Evolutionary conservation across 2,329 filamentous ascomycete species (phyloP), one percentile per base, ranked within the genome.

Genomic region (Hymenoscyphus linearis): DNA sequence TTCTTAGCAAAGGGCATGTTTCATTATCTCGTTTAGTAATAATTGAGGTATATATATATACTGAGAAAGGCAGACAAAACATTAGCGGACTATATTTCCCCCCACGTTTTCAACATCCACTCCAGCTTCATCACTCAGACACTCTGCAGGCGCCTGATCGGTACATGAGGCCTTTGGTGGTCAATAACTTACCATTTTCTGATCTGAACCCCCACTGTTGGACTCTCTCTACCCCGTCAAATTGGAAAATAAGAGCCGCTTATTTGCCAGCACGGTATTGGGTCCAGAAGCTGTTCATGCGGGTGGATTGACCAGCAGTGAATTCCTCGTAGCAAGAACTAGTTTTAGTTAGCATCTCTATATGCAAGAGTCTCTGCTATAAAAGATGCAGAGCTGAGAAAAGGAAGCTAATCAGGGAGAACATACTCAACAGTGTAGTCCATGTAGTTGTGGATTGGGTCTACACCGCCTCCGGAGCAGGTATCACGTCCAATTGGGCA

Each of bases 321-420:
- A 81, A 81, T 68, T 77, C 74, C 52, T 74, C 70, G 69, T 77
- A 78, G 72, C 79, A 80, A 61, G 52, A 59, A 44, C 61, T 63
- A 18, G 26, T 52, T 14, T 14, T n/a, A 14, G 4, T 63, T 14
- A 60, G 47, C 40, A n/a, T 26, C 6, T 18, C 9, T 27, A n/a
- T 31, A 31, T 31, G 31, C 31, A 31, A 31, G 31, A 31, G 31
- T 31, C 10, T 31, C 13, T 12, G n/a, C 3, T 16, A 53, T n/a
- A 16, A 53, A 34, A 34, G 9, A 12, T n/a, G 16, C 9, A 25
- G 3, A 13, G 25, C 6, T 13, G 26, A 5, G 13, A 26, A n/a
- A 35, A 5, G 5, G 25, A 13, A 16, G 2, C 40, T 5, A 47
- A 47, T 7, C 6, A 10, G 44, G 44, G n/a, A 16, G 55, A 35